These are phyloP conservation scores for Leccinum barrowsii DNA, from an alignment of 768 basidiomycete genomes.

Conservation along the genomic window DNA sequence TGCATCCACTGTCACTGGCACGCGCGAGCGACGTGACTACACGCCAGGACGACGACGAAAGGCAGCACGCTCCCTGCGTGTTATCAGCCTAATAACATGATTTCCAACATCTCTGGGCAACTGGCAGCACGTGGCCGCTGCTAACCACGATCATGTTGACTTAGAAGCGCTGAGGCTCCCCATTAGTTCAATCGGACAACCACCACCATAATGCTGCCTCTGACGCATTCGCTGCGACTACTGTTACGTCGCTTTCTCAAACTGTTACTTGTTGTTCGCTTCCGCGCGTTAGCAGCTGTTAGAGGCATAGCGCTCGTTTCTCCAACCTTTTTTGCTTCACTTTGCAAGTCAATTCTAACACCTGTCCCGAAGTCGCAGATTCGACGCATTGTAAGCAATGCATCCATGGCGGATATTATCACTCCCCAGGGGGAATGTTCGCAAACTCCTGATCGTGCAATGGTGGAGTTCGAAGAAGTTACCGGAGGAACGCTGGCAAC, in stretches of 20 bases:
- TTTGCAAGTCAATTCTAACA: constrained; percentile 4
- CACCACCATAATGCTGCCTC: not conserved
- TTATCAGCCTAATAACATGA: not conserved
- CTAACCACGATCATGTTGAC: not conserved
- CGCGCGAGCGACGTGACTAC: no score
- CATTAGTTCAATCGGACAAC: not conserved
- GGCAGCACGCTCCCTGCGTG: no score
- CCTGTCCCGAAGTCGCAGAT: not conserved
- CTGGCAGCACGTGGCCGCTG: no score
- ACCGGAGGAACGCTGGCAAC: constrained; percentile 6
- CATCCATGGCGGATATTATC: not conserved
- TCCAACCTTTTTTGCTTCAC: not conserved
- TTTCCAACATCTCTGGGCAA: not conserved
- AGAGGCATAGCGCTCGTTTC: constrained; percentile 1
- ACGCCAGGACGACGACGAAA: no score
- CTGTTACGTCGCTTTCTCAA: not conserved
- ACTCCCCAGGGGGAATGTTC: not conserved
- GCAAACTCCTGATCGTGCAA: not conserved
- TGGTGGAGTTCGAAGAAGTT: not conserved
- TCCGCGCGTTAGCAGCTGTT: not conserved
- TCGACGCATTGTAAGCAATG: not conserved
- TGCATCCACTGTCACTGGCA: no score
- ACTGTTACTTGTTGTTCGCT: constrained; percentile 1
- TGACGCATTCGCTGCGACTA: not conserved
- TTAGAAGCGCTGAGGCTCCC: not conserved